phyloP scores from a whole-genome alignment of 306 rosid genomes.

The Pyrus pyrifolia region DNA sequence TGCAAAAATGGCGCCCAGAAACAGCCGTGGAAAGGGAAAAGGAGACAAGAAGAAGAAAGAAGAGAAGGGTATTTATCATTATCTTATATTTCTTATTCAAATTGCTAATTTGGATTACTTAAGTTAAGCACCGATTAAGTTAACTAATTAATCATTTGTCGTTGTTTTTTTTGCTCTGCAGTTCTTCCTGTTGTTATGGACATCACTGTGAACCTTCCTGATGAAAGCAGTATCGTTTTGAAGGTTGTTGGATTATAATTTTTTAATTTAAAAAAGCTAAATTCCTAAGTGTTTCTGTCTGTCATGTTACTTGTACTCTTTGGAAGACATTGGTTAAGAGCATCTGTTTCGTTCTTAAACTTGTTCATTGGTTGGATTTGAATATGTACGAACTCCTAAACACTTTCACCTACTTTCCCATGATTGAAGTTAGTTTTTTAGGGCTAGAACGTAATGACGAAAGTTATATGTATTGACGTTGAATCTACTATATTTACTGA shows the following conservation, averaged over 20 bases:
- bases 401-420: slow-evolving; percentile 3
- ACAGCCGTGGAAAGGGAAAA: slow-evolving; percentile 75
- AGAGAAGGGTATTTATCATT: slow-evolving; percentile 50
- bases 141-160: not conserved
- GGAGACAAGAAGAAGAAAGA: slow-evolving; percentile 96
- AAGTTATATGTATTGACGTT: not conserved
- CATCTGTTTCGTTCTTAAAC: not conserved
- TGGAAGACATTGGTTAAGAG: not conserved
- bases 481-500: not conserved
- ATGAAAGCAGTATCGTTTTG: slow-evolving; percentile 63
- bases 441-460: not conserved
- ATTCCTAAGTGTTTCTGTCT: not conserved
- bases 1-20: slow-evolving; percentile 76
- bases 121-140: not conserved
- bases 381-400: not conserved
- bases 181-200: slow-evolving; percentile 91
- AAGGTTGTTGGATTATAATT: slow-evolving; percentile 38
- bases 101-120: not conserved
- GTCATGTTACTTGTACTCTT: not conserved
- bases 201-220: slow-evolving; percentile 71
- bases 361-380: slow-evolving; percentile 11
- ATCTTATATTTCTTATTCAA: not conserved
- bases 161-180: slow-evolving; percentile 25
- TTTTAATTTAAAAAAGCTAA: not conserved
- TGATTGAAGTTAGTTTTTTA: not conserved